Evolutionary conservation across 2,329 filamentous ascomycete species (phyloP).

Genomic region (Pseudogymnoascus sp.): DNA sequence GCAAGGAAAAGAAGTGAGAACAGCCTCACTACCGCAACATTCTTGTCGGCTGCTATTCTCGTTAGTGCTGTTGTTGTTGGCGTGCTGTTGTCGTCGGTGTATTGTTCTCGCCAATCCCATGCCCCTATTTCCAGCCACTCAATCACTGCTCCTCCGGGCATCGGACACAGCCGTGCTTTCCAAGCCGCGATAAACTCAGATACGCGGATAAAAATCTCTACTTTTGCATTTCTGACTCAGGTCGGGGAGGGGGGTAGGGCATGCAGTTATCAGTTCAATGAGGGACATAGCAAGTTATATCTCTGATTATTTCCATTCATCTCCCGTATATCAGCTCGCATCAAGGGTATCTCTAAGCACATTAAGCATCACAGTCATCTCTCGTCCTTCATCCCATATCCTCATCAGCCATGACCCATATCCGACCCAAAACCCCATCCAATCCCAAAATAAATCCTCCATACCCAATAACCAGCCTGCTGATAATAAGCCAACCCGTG

Average conservation of each 20-base stretch:
- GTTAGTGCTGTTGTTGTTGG: background rate
- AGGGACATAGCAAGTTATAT: background rate
- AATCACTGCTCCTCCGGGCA: no score
- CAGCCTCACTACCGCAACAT: background rate
- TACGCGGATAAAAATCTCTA: background rate
- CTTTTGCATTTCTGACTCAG: background rate
- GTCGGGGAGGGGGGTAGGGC: background rate
- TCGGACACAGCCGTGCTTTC: no score
- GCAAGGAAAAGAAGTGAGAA: background rate
- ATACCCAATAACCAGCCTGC: constrained; percentile 1
- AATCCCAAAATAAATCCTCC: background rate
- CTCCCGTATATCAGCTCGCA: background rate
- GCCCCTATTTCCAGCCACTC: no score
- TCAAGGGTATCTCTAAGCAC: constrained; percentile 6
- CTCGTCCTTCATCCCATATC: background rate
- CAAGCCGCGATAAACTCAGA: no score
- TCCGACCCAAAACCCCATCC: background rate
- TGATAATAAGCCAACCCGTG: constrained; percentile 6
- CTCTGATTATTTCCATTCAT: constrained; percentile 2
- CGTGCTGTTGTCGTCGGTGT: no score
- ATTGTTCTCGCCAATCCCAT: background rate
- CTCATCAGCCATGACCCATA: background rate
- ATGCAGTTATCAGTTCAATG: background rate
- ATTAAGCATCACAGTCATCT: constrained; percentile 4
- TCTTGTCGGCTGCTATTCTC: background rate